Percentiles rank a stretch among this genome's conserved stretches.
phyloP scores from a whole-genome alignment of 2,329 filamentous ascomycete genomes.

The Fusarium clavum region DNA sequence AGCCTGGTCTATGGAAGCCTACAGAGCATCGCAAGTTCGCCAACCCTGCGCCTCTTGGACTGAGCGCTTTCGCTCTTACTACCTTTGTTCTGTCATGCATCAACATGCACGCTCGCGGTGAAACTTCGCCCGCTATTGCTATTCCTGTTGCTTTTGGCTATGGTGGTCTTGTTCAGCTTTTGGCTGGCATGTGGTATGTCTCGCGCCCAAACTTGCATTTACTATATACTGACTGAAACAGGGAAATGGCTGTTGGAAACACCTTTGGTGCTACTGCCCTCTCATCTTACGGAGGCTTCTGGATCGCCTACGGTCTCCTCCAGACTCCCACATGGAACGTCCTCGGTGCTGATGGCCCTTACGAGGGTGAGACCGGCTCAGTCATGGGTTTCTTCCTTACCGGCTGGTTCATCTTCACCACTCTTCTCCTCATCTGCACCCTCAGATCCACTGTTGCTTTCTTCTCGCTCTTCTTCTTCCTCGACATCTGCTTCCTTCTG shows the following conservation, averaged over 20 bases:
- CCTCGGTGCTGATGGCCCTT: constrained; percentile 57
- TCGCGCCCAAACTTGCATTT: not conserved
- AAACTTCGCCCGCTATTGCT: constrained; percentile 73
- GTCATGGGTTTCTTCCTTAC: constrained; percentile 80
- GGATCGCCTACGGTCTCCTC: constrained; percentile 80
- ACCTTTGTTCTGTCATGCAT: constrained; percentile 82
- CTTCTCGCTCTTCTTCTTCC: constrained; percentile 80
- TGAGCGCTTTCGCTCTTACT: constrained; percentile 83
- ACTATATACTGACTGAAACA: constrained; percentile 49
- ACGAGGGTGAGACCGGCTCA: constrained; percentile 60
- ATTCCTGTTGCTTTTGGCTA: constrained; percentile 78
- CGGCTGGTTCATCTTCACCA: constrained; percentile 89
- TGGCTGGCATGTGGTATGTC: constrained; percentile 87
- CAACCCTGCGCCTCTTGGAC: constrained; percentile 82
- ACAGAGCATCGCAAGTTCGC: constrained; percentile 77
- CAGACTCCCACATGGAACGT: constrained; percentile 76
- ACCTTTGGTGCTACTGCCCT: constrained; percentile 86
- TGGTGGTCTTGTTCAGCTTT: constrained; percentile 78
- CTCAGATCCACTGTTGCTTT: constrained; percentile 82
- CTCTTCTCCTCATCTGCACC: constrained; percentile 78
- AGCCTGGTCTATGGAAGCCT: constrained; percentile 75
- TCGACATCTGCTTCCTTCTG: constrained; percentile 80
- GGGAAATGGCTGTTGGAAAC: constrained; percentile 90
- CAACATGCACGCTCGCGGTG: constrained; percentile 74
- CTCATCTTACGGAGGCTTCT: constrained; percentile 86